phyloP scores from a whole-genome alignment of 495 filamentous ascomycete genomes.

The Bombardia bombarda region DNA sequence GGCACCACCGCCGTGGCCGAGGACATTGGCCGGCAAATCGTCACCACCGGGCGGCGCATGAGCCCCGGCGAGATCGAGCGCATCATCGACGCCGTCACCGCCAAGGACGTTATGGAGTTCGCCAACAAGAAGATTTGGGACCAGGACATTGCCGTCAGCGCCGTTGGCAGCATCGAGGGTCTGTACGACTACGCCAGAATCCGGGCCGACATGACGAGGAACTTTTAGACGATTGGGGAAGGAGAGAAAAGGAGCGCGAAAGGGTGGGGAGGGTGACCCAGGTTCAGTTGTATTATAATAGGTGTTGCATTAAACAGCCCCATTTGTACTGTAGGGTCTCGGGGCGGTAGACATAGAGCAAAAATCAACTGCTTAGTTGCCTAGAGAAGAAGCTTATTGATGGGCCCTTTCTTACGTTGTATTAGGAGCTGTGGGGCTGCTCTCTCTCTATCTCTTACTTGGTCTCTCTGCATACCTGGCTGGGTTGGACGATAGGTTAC shows the following conservation, averaged over 20 bases:
- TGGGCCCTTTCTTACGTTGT: too few species aligned
- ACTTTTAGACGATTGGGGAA: slow-evolving; percentile 46
- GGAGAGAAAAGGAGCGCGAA: slow-evolving; percentile 1
- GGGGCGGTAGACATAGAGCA: slow-evolving; percentile 29
- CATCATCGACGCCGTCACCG: slow-evolving; percentile 76
- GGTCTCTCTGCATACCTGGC: too few species aligned
- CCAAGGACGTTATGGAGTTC: slow-evolving; percentile 96
- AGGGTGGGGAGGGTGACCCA: slow-evolving; percentile 3
- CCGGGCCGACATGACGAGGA: slow-evolving; percentile 83
- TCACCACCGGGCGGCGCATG: slow-evolving; percentile 91
- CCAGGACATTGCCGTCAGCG: slow-evolving; percentile 87
- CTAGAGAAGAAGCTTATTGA: too few species aligned
- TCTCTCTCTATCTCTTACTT: too few species aligned
- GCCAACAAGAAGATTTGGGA: slow-evolving; percentile 90
- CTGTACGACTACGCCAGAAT: slow-evolving; percentile 84
- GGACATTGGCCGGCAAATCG: slow-evolving; percentile 96
- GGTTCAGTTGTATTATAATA: slow-evolving; percentile 31
- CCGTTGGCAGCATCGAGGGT: slow-evolving; percentile 88
- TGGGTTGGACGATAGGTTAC: too few species aligned
- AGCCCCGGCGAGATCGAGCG: slow-evolving; percentile 89
- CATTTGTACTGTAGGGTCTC: slow-evolving; percentile 27
- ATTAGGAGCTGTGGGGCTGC: too few species aligned
- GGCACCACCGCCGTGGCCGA: slow-evolving; percentile 95
- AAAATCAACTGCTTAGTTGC: slow-evolving; percentile 20
- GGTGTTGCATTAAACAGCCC: slow-evolving; percentile 21